These are phyloP conservation scores for Gastrolobium bilobum DNA, from an alignment of 306 rosid genomes.

Conservation along the genomic window DNA sequence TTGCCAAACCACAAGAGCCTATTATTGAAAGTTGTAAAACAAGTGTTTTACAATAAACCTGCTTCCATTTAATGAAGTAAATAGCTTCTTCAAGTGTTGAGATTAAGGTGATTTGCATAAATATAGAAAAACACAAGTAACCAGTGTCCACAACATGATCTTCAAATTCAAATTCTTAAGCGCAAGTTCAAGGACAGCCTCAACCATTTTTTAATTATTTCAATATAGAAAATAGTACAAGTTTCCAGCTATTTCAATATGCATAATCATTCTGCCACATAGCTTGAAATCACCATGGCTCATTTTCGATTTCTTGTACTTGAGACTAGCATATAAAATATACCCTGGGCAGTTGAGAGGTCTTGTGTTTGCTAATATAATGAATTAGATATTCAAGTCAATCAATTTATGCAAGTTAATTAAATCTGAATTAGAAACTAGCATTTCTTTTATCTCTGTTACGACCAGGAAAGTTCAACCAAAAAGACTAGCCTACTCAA, in stretches of 20 bases:
- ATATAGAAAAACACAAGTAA: no score
- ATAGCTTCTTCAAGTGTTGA: no score
- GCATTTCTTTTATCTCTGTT: not conserved
- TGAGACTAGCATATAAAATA: not conserved
- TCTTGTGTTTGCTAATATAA: slow-evolving; percentile 2
- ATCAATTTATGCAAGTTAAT: not conserved
- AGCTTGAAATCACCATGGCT: not conserved
- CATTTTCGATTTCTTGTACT: not conserved
- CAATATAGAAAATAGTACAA: not conserved
- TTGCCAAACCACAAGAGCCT: no score
- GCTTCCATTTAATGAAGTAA: no score
- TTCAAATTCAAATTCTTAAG: no score
- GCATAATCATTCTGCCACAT: not conserved
- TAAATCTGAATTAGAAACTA: slow-evolving; percentile 4
- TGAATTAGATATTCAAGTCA: not conserved
- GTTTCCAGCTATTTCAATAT: not conserved
- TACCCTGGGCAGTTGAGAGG: not conserved
- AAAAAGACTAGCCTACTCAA: not conserved
- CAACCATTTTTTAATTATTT: not conserved
- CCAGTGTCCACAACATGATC: no score
- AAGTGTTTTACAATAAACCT: no score
- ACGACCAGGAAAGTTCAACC: not conserved
- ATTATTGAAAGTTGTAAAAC: no score
- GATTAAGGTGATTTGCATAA: no score
- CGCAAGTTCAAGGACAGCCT: no score